Conservation (phyloP, 495 filamentous ascomycete species). For the Rhypophila decipiens region DNA sequence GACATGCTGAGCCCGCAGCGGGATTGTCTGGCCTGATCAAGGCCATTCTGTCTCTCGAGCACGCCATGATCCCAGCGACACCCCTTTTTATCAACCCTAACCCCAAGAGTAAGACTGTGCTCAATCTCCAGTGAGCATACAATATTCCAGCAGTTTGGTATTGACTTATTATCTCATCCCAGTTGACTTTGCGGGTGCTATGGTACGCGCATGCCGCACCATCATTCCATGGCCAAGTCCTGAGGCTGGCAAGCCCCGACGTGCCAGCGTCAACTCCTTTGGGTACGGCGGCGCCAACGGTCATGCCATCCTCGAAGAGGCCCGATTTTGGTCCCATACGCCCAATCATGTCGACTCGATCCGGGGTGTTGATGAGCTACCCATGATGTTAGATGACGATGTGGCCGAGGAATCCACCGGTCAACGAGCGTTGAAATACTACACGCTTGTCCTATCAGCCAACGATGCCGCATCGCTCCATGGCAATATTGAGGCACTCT, state of each 20-base stretch:
- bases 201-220: not conserved
- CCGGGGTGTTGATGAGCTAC: no score
- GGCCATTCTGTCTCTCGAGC: conserved; percentile 39
- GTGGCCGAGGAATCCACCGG: no score
- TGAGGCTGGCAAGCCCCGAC: not conserved
- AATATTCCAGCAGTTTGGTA: no score
- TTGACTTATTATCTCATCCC: no score
- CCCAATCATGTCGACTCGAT: no score
- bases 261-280: conserved; percentile 4
- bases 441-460: conserved; percentile 15
- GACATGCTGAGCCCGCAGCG: conserved; percentile 45
- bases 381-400: no score
- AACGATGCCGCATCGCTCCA: conserved; percentile 12
- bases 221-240: not conserved
- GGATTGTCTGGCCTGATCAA: conserved; percentile 50
- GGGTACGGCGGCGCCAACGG: conserved; percentile 2
- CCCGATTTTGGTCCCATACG: no score
- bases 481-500: not conserved
- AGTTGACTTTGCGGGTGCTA: no score
- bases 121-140: no score
- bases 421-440: no score
- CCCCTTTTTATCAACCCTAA: conserved; percentile 43
- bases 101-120: no score
- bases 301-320: not conserved
- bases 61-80: conserved; percentile 33